Conservation (phyloP, 2,329 filamentous ascomycete species). For the Cryoendolithus antarcticus region DNA sequence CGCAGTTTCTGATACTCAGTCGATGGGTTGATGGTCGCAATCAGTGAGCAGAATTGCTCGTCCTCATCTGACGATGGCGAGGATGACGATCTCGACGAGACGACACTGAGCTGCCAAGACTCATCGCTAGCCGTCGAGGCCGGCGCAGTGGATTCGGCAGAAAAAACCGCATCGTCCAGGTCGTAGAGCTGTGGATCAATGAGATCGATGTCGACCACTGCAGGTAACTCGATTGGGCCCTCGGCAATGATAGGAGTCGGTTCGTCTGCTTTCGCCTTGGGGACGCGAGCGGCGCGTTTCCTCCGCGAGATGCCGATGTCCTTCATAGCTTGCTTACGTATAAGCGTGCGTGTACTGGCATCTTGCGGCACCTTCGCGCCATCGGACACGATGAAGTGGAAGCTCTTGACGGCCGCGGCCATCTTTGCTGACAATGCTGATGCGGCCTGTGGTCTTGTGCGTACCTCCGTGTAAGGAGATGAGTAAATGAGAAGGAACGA, state of each 20-base stretch:
- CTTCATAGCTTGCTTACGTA: slow-evolving; percentile 29
- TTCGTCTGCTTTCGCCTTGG: neutral
- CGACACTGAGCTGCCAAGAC: no score
- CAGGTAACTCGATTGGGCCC: neutral
- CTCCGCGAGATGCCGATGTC: slow-evolving; percentile 22
- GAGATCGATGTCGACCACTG: neutral
- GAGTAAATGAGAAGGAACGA: no score
- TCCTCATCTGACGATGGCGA: slow-evolving; percentile 1
- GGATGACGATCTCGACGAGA: neutral
- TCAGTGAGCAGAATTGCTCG: neutral
- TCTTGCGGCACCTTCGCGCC: slow-evolving; percentile 15
- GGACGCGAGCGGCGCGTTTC: slow-evolving; percentile 11
- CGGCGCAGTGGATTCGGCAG: neutral
- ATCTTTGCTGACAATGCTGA: no score
- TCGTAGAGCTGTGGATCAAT: neutral
- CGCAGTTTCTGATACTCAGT: slow-evolving; percentile 3
- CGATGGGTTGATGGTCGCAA: neutral
- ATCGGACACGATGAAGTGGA: slow-evolving; percentile 12
- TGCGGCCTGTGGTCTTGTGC: no score
- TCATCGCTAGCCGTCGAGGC: no score
- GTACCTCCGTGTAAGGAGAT: no score
- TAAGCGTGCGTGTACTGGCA: slow-evolving; percentile 15
- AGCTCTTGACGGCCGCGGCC: slow-evolving; percentile 1
- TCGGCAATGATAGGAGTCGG: neutral
- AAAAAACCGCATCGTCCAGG: neutral